Evolutionary conservation across 1,139 yeast species (phyloP).

Genomic region (Zygotorulaspora mrakii): DNA sequence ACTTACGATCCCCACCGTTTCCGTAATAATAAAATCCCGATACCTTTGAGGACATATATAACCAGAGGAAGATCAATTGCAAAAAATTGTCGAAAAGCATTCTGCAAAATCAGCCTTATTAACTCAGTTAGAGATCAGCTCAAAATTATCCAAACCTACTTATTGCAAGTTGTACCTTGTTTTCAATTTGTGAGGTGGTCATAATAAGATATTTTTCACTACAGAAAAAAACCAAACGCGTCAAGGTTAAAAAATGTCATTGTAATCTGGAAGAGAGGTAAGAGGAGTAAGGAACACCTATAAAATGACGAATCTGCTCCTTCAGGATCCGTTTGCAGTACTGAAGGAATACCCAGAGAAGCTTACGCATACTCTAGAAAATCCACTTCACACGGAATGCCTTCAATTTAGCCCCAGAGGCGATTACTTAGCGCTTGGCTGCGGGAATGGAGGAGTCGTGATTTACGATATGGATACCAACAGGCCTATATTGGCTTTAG

Average conservation of each 20-base stretch:
- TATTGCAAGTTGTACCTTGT: too few species aligned
- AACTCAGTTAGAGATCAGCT: too few species aligned
- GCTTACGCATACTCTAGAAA: constrained; percentile 57
- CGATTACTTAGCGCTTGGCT: constrained; percentile 85
- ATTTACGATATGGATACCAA: constrained; percentile 71
- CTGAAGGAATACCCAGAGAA: constrained; percentile 91
- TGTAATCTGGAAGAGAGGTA: too few species aligned
- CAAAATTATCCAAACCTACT: too few species aligned
- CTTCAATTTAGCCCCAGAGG: constrained; percentile 73
- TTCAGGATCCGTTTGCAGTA: constrained; percentile 88
- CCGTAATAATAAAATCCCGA: constrained; percentile 47
- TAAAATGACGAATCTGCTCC: constrained; percentile 60
- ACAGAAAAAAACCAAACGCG: constrained; percentile 12
- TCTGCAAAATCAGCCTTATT: too few species aligned
- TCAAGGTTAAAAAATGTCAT: constrained; percentile 3
- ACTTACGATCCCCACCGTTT: constrained; percentile 55
- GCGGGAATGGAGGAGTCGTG: constrained; percentile 71
- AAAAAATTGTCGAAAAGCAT: constrained; percentile 12
- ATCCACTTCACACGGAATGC: constrained; percentile 66
- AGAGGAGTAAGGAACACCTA: neutral
- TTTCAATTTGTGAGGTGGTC: constrained; percentile 7
- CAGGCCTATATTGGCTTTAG: constrained; percentile 39
- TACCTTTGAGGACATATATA: constrained; percentile 27
- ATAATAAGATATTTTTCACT: constrained; percentile 4
- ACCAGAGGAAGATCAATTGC: constrained; percentile 15